Base-by-base conservation (phyloP, 768 basidiomycete genomes). In the Mycena rebaudengoi region DNA sequence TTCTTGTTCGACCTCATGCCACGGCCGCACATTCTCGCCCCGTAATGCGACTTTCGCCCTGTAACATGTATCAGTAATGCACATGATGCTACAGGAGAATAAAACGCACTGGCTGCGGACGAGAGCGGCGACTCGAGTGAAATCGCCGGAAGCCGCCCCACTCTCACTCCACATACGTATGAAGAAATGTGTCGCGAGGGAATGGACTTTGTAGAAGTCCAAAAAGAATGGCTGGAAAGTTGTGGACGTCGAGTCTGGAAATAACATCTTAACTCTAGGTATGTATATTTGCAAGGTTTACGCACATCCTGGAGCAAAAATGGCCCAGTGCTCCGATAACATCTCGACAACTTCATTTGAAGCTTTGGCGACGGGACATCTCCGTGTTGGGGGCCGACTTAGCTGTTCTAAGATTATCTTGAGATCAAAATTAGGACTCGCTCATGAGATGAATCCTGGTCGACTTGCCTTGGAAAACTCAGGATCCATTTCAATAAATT, bases 161-260 rank as follows among this genome's bases (percentile, higher is more conserved):
- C 91, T 92, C 73, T 97, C 95, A 68, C 84, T 86, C 94, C 94
- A 97, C 88, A 97, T 95, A 32, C 93, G 86, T n/a, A 94, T 78
- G 77, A 96, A 96, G 80, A 96, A 96, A 45, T 86, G 86, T 4
- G 90, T 88, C 6, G 91, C 91, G n/a, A 95, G 79, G 11, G 84
- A 80, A 75, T 98, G 95, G 5, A 95, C 89, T 65, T 85, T 88
- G 72, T 86, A 84, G 71, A 96, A 93, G 68, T 92, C 92, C 66
- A 96, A 83, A 78, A 96, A 92, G 78, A 95, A 94, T 0, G 94
- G 94, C 65, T 92, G 89, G 74, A 93, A 95, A 2, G 88, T 85
- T 3, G 91, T 91, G 4, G 91, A 88, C 2, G 92, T 91, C 3
- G 93, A 89, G 74, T 94, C 93, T 91, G 30, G 48, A 13, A 60